These are phyloP conservation scores for Suhomyces kunorum DNA, from an alignment of 1,139 yeast genomes.

Conservation along the genomic window DNA sequence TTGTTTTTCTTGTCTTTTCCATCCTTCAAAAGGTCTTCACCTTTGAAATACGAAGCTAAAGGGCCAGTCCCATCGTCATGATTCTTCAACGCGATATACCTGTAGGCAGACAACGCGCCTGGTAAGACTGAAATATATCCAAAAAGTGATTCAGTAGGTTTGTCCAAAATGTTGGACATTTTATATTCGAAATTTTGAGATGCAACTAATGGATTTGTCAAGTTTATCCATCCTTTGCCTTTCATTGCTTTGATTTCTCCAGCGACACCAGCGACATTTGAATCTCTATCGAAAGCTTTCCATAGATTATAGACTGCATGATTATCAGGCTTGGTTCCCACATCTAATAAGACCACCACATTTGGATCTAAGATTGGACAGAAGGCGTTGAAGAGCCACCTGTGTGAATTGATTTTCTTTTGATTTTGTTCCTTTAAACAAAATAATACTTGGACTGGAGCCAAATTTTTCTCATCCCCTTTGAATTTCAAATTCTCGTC, in stretches of 20 bases:
- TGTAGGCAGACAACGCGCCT: conserved; percentile 93
- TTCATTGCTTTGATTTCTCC: conserved; percentile 96
- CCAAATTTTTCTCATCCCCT: conserved; percentile 74
- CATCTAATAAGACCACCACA: conserved; percentile 81
- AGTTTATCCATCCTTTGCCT: conserved; percentile 78
- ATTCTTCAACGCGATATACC: conserved; percentile 83
- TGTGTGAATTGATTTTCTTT: conserved; percentile 89
- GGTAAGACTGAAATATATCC: conserved; percentile 95
- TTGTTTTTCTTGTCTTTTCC: conserved; percentile 35
- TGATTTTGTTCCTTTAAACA: conserved; percentile 87
- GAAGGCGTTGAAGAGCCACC: conserved; percentile 92
- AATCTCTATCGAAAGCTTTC: conserved; percentile 95
- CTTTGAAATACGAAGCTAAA: conserved; percentile 81
- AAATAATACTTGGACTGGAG: conserved; percentile 89
- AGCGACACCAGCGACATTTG: conserved; percentile 97
- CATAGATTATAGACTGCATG: conserved; percentile 87
- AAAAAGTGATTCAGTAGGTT: conserved; percentile 89
- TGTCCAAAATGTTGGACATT: conserved; percentile 92
- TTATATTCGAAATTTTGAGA: conserved; percentile 97
- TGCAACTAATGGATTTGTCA: conserved; percentile 89
- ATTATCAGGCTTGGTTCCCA: conserved; percentile 86
- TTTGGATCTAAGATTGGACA: conserved; percentile 90
- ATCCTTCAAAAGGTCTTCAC: conserved; percentile 61
- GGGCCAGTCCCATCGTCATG: conserved; percentile 95
- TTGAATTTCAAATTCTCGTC: conserved; percentile 84